A percentile compares a stretch with the other conserved stretches of the same genome.
Evolutionary conservation across 257 asterid species (phyloP).

Genomic region (Solanum virginianum): DNA sequence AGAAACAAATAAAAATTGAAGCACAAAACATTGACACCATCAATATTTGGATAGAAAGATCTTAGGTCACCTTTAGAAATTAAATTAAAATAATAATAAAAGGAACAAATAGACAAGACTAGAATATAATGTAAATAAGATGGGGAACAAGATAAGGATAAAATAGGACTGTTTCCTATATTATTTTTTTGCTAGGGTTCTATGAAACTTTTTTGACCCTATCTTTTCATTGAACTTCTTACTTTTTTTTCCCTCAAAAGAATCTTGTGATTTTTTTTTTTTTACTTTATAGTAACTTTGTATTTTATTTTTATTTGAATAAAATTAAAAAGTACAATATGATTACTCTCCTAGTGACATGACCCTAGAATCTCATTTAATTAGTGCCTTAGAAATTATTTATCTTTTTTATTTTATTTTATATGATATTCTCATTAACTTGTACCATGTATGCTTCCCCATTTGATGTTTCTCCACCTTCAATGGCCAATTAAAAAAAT

Average conservation of each 20-base stretch:
- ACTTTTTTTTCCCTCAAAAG: background rate
- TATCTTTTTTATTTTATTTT: background rate
- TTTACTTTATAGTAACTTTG: background rate
- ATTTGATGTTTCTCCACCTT: background rate
- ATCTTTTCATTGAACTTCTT: background rate
- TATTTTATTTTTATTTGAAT: background rate
- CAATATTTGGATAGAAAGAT: background rate
- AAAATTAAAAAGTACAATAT: background rate
- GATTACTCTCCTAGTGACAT: background rate
- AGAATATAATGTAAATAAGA: slow-evolving; percentile 17
- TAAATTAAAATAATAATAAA: background rate
- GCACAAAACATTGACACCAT: slow-evolving; percentile 4
- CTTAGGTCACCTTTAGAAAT: background rate
- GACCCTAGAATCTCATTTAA: background rate
- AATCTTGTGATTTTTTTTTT: background rate
- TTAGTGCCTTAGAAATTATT: background rate
- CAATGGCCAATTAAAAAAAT: too few relatives aligned
- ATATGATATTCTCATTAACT: background rate
- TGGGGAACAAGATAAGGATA: slow-evolving; percentile 28
- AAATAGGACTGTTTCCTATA: background rate
- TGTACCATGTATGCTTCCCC: background rate
- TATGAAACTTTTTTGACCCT: background rate
- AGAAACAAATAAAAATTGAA: background rate
- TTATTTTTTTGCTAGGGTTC: background rate
- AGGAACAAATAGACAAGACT: slow-evolving; percentile 27